Base-by-base conservation (phyloP, 177 flowering plant species). In the Telopea speciosissima region DNA sequence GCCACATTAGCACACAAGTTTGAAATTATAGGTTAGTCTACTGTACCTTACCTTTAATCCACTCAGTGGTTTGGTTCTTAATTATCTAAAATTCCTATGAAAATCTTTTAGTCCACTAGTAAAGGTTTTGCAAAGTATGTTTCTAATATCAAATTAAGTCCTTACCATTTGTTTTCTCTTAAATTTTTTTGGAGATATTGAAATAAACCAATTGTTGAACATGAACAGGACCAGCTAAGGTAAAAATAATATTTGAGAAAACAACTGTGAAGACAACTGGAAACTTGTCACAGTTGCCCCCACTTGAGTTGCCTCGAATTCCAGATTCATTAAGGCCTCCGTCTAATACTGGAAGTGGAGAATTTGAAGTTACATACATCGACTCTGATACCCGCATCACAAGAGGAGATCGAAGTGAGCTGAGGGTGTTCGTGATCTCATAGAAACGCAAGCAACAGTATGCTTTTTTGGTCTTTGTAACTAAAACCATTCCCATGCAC, bases 221-320 rank as follows among this genome's bases (percentile, higher is more conserved):
- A 33, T 73, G 63, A 67, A 44, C 64, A 95, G 99, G 96, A 70
- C 75, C 90, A 31, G 72, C 89, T 7, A 83, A 73, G 65, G 72
- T 95, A 56, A 88, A 80, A 74, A 95, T 92, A 63, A 70, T 24
- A 45, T 95, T 89, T 67, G 93, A 90, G 82, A 95, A 92, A 74
- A 92, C 99, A n/a, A 89, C 84, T 16, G 88, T 95, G n/a, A 95
- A 90, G 82, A 79, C 97, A n/a, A 81, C 76, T 0, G 99, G 99
- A 52, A 89, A 84, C 83, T 85, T 92, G 70, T 83, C 97, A 6
- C 99, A 95, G 80, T 82, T 92, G 70, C 99, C 97, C n/a, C 92
- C 91, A 42, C 66, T 95, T 21, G 97, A 92, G 76, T 1, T 95
- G 60, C 99, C 99, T 33, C 82, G 80, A 62, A 62, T 95, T 63